Evolutionary conservation across 192 early-diverging fungal species (phyloP).

Genomic region (Rhizophlyctis rosea): DNA sequence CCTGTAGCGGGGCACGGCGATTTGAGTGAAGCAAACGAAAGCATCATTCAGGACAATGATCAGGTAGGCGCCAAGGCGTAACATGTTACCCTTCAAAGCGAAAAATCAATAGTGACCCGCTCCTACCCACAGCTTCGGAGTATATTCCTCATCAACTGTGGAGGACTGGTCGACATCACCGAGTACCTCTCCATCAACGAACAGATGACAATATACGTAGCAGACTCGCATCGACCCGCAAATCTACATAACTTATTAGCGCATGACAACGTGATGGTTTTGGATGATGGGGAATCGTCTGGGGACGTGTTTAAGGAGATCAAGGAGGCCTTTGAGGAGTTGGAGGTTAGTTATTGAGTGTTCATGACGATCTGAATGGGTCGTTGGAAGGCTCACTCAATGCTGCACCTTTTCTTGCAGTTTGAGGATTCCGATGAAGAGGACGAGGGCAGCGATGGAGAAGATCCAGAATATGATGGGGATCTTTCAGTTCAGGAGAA

Average conservation of each 20-base stretch:
- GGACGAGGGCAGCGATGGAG: slow-evolving; percentile 22
- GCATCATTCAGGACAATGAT: slow-evolving; percentile 47
- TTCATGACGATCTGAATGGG: neutral
- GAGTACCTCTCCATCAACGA: slow-evolving; percentile 57
- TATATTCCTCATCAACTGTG: slow-evolving; percentile 84
- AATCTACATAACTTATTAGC: slow-evolving; percentile 80
- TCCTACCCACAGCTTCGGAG: slow-evolving; percentile 54
- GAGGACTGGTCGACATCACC: slow-evolving; percentile 70
- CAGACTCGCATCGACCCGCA: slow-evolving; percentile 87
- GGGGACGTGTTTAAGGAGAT: slow-evolving; percentile 64
- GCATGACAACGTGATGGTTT: slow-evolving; percentile 64
- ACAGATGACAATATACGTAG: slow-evolving; percentile 68
- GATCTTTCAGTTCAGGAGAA: slow-evolving; percentile 29
- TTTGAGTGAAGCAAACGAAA: slow-evolving; percentile 50
- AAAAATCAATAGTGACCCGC: neutral
- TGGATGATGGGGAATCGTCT: slow-evolving; percentile 89
- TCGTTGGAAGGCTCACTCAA: slow-evolving; percentile 2
- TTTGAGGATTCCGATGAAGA: slow-evolving; percentile 32
- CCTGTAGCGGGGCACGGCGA: slow-evolving; percentile 71
- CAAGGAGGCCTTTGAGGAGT: slow-evolving; percentile 63
- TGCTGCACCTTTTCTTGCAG: slow-evolving; percentile 12
- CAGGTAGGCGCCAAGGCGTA: slow-evolving; percentile 33
- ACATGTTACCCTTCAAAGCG: slow-evolving; percentile 1
- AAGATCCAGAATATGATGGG: slow-evolving; percentile 15
- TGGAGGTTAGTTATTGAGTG: slow-evolving; percentile 46